A percentile compares a stretch with the other conserved stretches of the same genome.
Conservation (phyloP, 2,329 filamentous ascomycete species). For the Plenodomus lindquistii region DNA sequence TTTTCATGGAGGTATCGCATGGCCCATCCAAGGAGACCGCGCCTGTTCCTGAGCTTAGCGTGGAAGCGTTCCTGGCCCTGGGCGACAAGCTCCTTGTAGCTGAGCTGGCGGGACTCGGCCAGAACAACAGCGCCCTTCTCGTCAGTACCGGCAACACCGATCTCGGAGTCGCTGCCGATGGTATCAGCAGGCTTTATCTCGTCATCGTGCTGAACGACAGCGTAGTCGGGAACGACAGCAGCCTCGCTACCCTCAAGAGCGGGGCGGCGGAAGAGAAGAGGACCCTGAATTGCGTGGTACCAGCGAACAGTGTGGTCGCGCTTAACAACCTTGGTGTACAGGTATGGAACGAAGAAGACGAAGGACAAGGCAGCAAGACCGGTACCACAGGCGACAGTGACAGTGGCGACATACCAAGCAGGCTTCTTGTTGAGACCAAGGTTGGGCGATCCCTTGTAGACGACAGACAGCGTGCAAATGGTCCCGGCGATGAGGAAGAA, state of each 20-base stretch:
- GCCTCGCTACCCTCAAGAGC: slow-evolving; percentile 56
- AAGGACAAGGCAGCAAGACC: slow-evolving; percentile 63
- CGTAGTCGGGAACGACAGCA: slow-evolving; percentile 72
- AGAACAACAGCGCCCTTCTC: slow-evolving; percentile 30
- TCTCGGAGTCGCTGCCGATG: slow-evolving; percentile 34
- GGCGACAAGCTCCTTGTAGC: slow-evolving; percentile 65
- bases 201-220: slow-evolving; percentile 70
- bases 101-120: slow-evolving; percentile 55
- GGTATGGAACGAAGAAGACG: slow-evolving; percentile 74
- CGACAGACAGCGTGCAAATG: slow-evolving; percentile 74
- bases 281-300: slow-evolving; percentile 66
- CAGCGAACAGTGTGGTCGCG: slow-evolving; percentile 67
- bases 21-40: slow-evolving; percentile 77
- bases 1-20: slow-evolving; percentile 77
- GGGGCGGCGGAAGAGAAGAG: slow-evolving; percentile 60
- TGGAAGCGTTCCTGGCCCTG: slow-evolving; percentile 63
- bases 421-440: slow-evolving; percentile 69
- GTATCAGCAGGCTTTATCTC: slow-evolving; percentile 31
- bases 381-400: slow-evolving; percentile 66
- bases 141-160: slow-evolving; percentile 40
- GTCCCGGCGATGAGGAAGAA: slow-evolving; percentile 78
- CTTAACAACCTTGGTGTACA: slow-evolving; percentile 69
- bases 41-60: slow-evolving; percentile 63
- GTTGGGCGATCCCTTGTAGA: slow-evolving; percentile 78
- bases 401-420: slow-evolving; percentile 66